Conservation (phyloP, 257 asterid species). For the Ajuga chamaepitys region DNA sequence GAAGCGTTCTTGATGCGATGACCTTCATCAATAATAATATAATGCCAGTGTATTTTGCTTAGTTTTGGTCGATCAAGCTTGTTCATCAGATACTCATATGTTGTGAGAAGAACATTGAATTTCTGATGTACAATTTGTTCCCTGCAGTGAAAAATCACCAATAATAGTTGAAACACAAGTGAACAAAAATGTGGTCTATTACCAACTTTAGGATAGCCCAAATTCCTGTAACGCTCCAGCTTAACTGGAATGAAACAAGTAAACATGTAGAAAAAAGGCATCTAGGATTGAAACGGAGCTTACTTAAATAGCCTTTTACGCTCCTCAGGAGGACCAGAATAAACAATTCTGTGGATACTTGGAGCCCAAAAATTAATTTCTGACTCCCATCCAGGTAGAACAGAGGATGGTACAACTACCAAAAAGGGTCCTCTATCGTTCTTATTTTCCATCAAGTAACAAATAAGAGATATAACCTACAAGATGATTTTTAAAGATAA, state of each 20-base stretch:
- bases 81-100: slow-evolving; percentile 98
- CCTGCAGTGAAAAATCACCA: slow-evolving; percentile 48
- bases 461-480: slow-evolving; percentile 91
- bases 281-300: slow-evolving; percentile 9
- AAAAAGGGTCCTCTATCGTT: slow-evolving; percentile 97
- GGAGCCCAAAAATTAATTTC: slow-evolving; percentile 98
- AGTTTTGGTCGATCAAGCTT: slow-evolving; percentile 97
- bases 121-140: slow-evolving; percentile 88
- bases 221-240: no score
- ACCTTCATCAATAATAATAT: slow-evolving; percentile 94
- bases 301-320: slow-evolving; percentile 92
- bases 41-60: slow-evolving; percentile 93
- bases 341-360: slow-evolving; percentile 71
- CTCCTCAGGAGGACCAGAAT: slow-evolving; percentile 96
- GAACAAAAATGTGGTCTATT: no score
- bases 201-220: no score
- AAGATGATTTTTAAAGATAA: slow-evolving; percentile 16
- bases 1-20: slow-evolving; percentile 99
- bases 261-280: slow-evolving; percentile 7
- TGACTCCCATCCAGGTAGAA: slow-evolving; percentile 94
- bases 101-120: slow-evolving; percentile 91
- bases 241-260: not conserved
- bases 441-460: slow-evolving; percentile 90
- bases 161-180: slow-evolving; percentile 16
- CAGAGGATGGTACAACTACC: slow-evolving; percentile 99